These are phyloP conservation scores for Plenodomus lindquistii DNA, from an alignment of 2,329 filamentous ascomycete species.

Conservation along the genomic window DNA sequence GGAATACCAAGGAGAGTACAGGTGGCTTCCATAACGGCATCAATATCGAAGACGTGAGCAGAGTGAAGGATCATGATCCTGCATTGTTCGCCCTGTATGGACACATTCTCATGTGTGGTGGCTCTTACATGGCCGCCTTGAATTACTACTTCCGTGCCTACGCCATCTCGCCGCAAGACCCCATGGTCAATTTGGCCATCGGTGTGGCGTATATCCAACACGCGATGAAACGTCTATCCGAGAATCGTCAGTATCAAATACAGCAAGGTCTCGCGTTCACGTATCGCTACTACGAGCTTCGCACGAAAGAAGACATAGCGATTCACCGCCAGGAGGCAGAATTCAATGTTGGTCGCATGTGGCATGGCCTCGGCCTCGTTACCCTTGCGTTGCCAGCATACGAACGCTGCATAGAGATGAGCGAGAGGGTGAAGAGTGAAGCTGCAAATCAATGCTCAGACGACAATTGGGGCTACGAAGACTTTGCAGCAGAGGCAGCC, in stretches of 20 bases:
- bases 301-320: conserved; percentile 50
- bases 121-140: conserved; percentile 79
- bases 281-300: conserved; percentile 69
- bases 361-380: conserved; percentile 73
- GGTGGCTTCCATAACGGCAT: conserved; percentile 45
- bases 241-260: conserved; percentile 86
- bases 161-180: conserved; percentile 74
- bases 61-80: conserved; percentile 62
- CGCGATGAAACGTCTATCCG: conserved; percentile 83
- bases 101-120: conserved; percentile 83
- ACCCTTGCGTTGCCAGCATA: conserved; percentile 77
- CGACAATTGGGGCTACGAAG: conserved; percentile 52
- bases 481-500: conserved; percentile 72
- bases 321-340: conserved; percentile 72
- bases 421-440: conserved; percentile 46
- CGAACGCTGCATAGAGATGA: conserved; percentile 58
- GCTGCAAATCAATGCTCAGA: conserved; percentile 19
- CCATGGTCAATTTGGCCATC: conserved; percentile 78
- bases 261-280: conserved; percentile 84
- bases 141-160: conserved; percentile 76
- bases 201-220: conserved; percentile 80
- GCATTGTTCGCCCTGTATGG: conserved; percentile 86
- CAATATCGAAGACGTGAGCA: conserved; percentile 44
- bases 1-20: conserved; percentile 37
- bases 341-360: conserved; percentile 77